Evolutionary conservation across 2,329 filamentous ascomycete genomes (phyloP).

Genomic region (Ceratocystis eucalypticola): DNA sequence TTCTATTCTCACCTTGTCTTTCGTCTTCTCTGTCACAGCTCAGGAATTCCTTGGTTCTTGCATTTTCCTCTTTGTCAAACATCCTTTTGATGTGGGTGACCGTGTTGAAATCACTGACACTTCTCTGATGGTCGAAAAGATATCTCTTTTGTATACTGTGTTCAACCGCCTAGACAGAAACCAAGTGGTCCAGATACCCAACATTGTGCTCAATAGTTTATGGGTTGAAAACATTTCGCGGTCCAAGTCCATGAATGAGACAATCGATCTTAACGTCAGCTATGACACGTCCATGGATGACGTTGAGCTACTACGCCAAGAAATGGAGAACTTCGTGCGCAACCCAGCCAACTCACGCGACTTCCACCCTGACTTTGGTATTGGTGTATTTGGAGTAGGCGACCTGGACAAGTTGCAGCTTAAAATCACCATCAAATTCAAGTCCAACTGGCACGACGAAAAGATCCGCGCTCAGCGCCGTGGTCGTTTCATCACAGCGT

Average conservation of each 20-base stretch:
- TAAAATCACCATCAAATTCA: conserved; percentile 74
- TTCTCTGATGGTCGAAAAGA: conserved; percentile 73
- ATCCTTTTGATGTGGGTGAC: conserved; percentile 92
- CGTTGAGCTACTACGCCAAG: conserved; percentile 66
- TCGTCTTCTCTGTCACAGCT: conserved; percentile 81
- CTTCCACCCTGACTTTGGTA: conserved; percentile 71
- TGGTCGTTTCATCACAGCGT: conserved; percentile 93
- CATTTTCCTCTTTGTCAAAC: conserved; percentile 98
- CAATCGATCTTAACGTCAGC: conserved; percentile 62
- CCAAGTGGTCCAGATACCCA: conserved; percentile 67
- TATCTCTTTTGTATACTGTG: conserved; percentile 83
- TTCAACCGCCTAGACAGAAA: conserved; percentile 74
- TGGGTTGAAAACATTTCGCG: conserved; percentile 93
- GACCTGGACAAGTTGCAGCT: conserved; percentile 81
- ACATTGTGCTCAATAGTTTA: conserved; percentile 80
- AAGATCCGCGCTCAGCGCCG: conserved; percentile 64
- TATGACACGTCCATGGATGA: conserved; percentile 86
- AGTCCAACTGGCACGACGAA: conserved; percentile 86
- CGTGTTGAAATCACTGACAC: conserved; percentile 62
- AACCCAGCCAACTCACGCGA: conserved; percentile 78
- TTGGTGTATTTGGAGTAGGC: conserved; percentile 65
- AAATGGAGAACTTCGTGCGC: conserved; percentile 75
- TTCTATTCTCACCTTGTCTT: conserved; percentile 84
- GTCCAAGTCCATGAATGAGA: conserved; percentile 82
- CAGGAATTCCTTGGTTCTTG: conserved; percentile 96